A percentile compares a stretch with the other conserved stretches of the same genome.
phyloP scores from a whole-genome alignment of 768 basidiomycete genomes.

The Podaxis rugospora region DNA sequence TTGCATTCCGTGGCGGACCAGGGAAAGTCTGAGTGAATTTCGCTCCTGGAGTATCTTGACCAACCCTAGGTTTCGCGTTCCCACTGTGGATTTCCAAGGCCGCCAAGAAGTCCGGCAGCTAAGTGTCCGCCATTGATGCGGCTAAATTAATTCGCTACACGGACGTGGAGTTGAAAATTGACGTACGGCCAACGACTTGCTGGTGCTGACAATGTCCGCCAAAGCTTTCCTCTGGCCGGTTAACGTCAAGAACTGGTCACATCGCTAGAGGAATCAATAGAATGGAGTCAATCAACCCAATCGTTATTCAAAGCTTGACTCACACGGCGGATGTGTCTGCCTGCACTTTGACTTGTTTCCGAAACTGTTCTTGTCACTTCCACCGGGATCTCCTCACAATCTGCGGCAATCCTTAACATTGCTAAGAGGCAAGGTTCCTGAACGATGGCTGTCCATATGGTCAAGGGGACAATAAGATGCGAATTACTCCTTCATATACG shows the following conservation, averaged over 20 bases:
- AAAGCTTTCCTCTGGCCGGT: constrained; percentile 41
- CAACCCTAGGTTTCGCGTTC: constrained; percentile 13
- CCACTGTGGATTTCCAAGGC: constrained; percentile 36
- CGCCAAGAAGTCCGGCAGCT: constrained; percentile 71
- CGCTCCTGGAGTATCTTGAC: constrained; percentile 7
- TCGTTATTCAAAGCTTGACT: background rate
- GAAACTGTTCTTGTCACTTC: constrained; percentile 39
- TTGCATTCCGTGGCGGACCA: constrained; percentile 5
- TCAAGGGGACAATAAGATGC: constrained; percentile 1
- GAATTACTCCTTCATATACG: background rate
- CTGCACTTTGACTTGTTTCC: constrained; percentile 36
- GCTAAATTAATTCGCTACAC: background rate
- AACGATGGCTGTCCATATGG: constrained; percentile 48
- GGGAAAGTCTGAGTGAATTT: constrained; percentile 12
- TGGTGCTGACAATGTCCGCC: constrained; percentile 39
- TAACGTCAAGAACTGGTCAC: constrained; percentile 59
- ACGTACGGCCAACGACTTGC: constrained; percentile 51
- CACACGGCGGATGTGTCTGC: constrained; percentile 45
- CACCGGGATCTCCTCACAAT: constrained; percentile 44
- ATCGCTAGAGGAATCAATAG: constrained; percentile 44
- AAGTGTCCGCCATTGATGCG: background rate
- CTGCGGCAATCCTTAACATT: constrained; percentile 64
- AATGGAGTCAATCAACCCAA: constrained; percentile 10
- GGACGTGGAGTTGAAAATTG: background rate
- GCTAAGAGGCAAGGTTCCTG: constrained; percentile 71